Evolutionary conservation across 2,329 filamentous ascomycete genomes (phyloP), one percentile per base, ranked within the genome.

Genomic region (Beauveria sp.): DNA sequence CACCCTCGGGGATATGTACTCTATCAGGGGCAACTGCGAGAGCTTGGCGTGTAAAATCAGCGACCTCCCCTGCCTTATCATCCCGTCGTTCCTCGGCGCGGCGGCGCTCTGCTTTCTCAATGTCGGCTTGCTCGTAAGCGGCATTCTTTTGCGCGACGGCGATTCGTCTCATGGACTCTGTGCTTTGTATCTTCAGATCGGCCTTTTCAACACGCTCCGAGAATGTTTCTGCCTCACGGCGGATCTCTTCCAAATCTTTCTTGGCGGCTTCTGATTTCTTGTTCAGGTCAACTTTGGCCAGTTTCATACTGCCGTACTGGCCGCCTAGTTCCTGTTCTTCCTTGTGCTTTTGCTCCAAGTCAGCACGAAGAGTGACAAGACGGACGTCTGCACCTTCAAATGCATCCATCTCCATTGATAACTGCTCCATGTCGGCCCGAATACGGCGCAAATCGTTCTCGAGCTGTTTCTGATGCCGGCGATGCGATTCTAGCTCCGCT

Each of bases 351-450:
- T 85, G 81, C 55, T 77, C 72, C 1, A 96, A 79, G 53, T 84
- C 77, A 18, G 77, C 73, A 60, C 82, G 82, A 2, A 91, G 76
- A 14, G 76, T 76, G 51, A 86, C 81, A 1, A 93, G 76, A 58
- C 81, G 80, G 54, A 84, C 87, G 69, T 91, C 90, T 60, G 86
- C 84, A 3, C 88, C 87, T 63, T 89, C 83, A 52, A 84, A 83
- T 28, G 77, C 80, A 64, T 91, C 86, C 45, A 96, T 79, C 50
- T 85, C 83, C 60, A 85, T 83, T 68, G 52, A 82, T 68, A 63
- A 73, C 65, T 60, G 67, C 50, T 80, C 76, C 8, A 89, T 79
- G 7, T 79, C 76, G 57, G 88, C 85, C 57, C 88, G 82, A 7
- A 86, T 83, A 57, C 77, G 74, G 64, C 91, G 87, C 40, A 82